Evolutionary conservation across 148 eudicot species (phyloP).

Genomic region (Rhododendron kiyosumense): DNA sequence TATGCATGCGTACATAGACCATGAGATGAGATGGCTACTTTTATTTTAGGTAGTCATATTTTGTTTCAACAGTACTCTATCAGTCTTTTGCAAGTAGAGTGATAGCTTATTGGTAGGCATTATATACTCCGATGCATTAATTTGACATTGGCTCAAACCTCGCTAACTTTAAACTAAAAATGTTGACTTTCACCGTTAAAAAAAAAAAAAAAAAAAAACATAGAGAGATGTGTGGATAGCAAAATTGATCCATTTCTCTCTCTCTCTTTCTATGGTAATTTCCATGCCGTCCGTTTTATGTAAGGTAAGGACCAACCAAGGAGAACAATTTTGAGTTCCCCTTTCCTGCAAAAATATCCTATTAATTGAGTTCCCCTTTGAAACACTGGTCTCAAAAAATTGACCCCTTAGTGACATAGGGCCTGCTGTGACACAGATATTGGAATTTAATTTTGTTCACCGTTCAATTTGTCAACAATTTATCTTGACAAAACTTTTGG

Average conservation of each 20-base stretch:
- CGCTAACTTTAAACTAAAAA: too few species aligned
- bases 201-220: neutral
- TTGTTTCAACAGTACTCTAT: too few species aligned
- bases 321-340: neutral
- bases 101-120: too few species aligned
- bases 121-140: too few species aligned
- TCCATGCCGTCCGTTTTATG: neutral
- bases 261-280: neutral
- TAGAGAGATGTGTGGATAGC: neutral
- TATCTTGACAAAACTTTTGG: too few species aligned
- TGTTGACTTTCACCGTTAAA: too few species aligned
- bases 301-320: neutral
- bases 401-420: neutral
- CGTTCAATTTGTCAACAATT: too few species aligned
- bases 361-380: neutral
- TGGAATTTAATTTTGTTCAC: neutral
- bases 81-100: too few species aligned
- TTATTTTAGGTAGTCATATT: too few species aligned
- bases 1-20: too few species aligned
- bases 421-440: neutral
- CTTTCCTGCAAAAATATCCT: neutral
- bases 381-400: neutral
- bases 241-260: neutral
- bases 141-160: too few species aligned
- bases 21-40: too few species aligned